phyloP scores from a whole-genome alignment of 352 stramenopile genomes.

The Plasmopara muralis region DNA sequence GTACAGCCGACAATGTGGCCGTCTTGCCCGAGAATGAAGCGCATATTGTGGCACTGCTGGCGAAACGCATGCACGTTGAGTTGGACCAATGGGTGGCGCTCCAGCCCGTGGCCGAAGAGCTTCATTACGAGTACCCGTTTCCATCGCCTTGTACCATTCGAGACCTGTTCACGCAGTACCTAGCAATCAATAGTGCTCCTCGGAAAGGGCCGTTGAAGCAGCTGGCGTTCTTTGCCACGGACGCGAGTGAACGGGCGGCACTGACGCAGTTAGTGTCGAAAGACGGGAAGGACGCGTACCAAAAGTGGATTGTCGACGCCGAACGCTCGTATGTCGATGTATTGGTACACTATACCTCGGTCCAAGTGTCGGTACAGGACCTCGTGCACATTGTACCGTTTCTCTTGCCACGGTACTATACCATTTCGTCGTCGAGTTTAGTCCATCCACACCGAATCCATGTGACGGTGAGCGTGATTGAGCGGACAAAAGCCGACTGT shows the following conservation, averaged over 20 bases:
- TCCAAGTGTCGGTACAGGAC: slow-evolving; percentile 64
- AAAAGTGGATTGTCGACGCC: slow-evolving; percentile 87
- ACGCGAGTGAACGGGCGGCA: slow-evolving; percentile 42
- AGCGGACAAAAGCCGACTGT: slow-evolving; percentile 63
- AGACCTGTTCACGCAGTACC: slow-evolving; percentile 89
- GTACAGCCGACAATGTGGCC: slow-evolving; percentile 92
- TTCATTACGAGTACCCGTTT: slow-evolving; percentile 80
- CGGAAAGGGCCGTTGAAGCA: slow-evolving; percentile 75
- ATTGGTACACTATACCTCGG: slow-evolving; percentile 68
- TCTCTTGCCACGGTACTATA: slow-evolving; percentile 95
- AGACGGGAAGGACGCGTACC: slow-evolving; percentile 93
- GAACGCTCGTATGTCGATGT: slow-evolving; percentile 90
- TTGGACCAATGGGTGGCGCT: slow-evolving; percentile 87
- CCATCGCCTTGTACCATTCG: slow-evolving; percentile 92
- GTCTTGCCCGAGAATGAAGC: slow-evolving; percentile 88
- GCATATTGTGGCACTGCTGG: slow-evolving; percentile 78
- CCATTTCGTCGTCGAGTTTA: slow-evolving; percentile 94
- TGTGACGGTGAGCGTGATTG: slow-evolving; percentile 92
- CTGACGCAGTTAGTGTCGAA: slow-evolving; percentile 56
- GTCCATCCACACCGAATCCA: slow-evolving; percentile 90
- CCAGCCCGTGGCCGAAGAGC: slow-evolving; percentile 41
- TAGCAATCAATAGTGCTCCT: slow-evolving; percentile 91
- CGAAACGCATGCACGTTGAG: slow-evolving; percentile 80
- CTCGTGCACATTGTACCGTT: slow-evolving; percentile 91
- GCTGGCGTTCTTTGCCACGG: slow-evolving; percentile 69